These are phyloP conservation scores for Microsporum canis DNA, from an alignment of 2,329 filamentous ascomycete genomes.

Conservation along the genomic window DNA sequence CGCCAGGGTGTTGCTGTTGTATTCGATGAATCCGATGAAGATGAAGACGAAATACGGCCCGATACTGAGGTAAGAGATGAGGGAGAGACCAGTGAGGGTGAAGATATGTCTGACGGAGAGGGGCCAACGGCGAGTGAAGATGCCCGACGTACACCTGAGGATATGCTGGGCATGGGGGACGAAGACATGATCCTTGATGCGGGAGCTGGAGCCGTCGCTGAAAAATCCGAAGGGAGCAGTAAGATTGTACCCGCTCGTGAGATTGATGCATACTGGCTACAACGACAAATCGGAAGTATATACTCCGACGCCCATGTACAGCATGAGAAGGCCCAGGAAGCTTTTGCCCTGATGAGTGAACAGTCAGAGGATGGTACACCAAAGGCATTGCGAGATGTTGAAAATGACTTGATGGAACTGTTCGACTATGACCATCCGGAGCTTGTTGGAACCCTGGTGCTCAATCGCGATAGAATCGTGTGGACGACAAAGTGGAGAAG, in stretches of 20 bases:
- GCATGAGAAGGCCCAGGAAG: constrained; percentile 80
- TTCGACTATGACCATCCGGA: constrained; percentile 97
- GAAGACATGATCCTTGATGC: constrained; percentile 80
- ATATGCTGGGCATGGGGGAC: constrained; percentile 35
- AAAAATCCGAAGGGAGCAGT: constrained; percentile 36
- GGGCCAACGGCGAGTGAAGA: constrained; percentile 44
- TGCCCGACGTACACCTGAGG: constrained; percentile 25
- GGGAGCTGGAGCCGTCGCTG: constrained; percentile 35
- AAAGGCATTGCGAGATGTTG: constrained; percentile 78
- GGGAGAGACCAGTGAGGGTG: constrained; percentile 66
- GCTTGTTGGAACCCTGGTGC: constrained; percentile 77
- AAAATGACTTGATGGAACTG: constrained; percentile 96
- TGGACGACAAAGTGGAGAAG: constrained; percentile 85
- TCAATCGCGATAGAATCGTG: constrained; percentile 85
- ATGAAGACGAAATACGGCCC: constrained; percentile 65
- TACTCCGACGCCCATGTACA: constrained; percentile 89
- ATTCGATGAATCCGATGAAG: constrained; percentile 84
- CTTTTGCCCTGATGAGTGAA: constrained; percentile 70
- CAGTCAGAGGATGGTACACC: constrained; percentile 64
- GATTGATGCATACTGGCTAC: constrained; percentile 95
- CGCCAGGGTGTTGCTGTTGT: constrained; percentile 94
- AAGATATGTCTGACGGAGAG: constrained; percentile 55
- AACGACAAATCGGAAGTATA: constrained; percentile 76
- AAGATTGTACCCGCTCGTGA: constrained; percentile 68
- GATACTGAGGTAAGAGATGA: constrained; percentile 77